Conservation (phyloP, 441 rosid species). For the Populus trichocarpa region DNA sequence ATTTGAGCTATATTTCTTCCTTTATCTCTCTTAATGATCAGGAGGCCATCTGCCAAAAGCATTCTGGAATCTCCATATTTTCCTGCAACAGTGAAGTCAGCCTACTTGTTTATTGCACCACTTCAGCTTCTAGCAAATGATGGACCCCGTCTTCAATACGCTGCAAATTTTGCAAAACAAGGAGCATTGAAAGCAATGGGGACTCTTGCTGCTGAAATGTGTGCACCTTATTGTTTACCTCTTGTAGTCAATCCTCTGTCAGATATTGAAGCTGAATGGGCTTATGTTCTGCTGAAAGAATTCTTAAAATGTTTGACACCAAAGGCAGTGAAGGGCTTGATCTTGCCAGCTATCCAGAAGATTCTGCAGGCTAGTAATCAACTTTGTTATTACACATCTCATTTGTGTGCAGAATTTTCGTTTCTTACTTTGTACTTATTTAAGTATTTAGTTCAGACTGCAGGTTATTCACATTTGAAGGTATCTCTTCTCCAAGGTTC, state of each 20-base stretch:
- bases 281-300: conserved; percentile 73
- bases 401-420: conserved; percentile 11
- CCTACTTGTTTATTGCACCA: conserved; percentile 82
- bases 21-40: conserved; percentile 31
- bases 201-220: conserved; percentile 77
- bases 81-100: conserved; percentile 70
- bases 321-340: conserved; percentile 57
- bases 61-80: conserved; percentile 88
- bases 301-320: conserved; percentile 68
- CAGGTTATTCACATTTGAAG: conserved; percentile 92
- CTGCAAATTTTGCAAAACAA: conserved; percentile 80
- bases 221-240: conserved; percentile 75
- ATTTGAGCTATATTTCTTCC: conserved; percentile 22
- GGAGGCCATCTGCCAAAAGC: conserved; percentile 85
- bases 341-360: conserved; percentile 84
- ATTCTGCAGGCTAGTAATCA: conserved; percentile 73
- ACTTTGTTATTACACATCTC: conserved; percentile 19
- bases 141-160: conserved; percentile 70
- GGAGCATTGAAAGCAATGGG: conserved; percentile 92
- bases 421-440: conserved; percentile 23
- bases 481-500: conserved; percentile 94
- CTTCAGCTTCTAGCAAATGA: conserved; percentile 73
- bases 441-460: conserved; percentile 50
- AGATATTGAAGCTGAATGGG: conserved; percentile 81
- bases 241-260: conserved; percentile 54